Percentiles rank a stretch among this genome's conserved stretches.
These are phyloP conservation scores for Wickerhamomyces sydowiorum DNA, from an alignment of 805 yeast species.

Conservation along the genomic window DNA sequence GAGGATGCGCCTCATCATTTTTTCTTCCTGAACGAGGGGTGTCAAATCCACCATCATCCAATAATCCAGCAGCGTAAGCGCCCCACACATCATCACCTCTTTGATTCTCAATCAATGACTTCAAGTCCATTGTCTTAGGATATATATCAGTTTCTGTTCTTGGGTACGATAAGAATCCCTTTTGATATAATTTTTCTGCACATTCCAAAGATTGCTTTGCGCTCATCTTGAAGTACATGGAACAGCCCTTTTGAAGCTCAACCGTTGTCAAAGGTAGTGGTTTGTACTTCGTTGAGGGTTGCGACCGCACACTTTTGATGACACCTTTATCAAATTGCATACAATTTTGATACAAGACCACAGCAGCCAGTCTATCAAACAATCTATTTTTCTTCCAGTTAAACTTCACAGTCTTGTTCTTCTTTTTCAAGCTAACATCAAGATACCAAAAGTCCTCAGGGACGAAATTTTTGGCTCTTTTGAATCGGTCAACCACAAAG, in stretches of 20 bases:
- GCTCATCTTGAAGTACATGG: conserved; percentile 64
- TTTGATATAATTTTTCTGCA: conserved; percentile 83
- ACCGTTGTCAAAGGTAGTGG: conserved; percentile 95
- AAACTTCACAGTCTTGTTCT: conserved; percentile 35
- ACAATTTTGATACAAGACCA: conserved; percentile 65
- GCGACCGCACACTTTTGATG: conserved; percentile 44
- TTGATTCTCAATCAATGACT: conserved; percentile 57
- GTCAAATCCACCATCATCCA: conserved; percentile 38
- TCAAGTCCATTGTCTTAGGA: conserved; percentile 71
- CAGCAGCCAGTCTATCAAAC: conserved; percentile 66
- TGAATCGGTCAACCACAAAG: conserved; percentile 88
- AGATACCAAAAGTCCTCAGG: conserved; percentile 82
- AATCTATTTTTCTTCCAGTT: conserved; percentile 70
- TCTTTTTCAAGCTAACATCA: conserved; percentile 43
- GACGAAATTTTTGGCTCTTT: conserved; percentile 62
- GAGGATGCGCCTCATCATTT: conserved; percentile 97
- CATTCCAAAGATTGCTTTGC: conserved; percentile 71
- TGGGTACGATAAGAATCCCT: conserved; percentile 89
- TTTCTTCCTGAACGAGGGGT: conserved; percentile 75
- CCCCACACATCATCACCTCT: conserved; percentile 61
- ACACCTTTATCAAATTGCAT: conserved; percentile 43
- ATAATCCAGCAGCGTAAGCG: conserved; percentile 45
- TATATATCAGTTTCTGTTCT: conserved; percentile 94
- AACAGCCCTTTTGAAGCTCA: conserved; percentile 82
- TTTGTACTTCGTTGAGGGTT: conserved; percentile 68